phyloP scores from a whole-genome alignment of 805 yeast species.

The Danielia oregonensis region DNA sequence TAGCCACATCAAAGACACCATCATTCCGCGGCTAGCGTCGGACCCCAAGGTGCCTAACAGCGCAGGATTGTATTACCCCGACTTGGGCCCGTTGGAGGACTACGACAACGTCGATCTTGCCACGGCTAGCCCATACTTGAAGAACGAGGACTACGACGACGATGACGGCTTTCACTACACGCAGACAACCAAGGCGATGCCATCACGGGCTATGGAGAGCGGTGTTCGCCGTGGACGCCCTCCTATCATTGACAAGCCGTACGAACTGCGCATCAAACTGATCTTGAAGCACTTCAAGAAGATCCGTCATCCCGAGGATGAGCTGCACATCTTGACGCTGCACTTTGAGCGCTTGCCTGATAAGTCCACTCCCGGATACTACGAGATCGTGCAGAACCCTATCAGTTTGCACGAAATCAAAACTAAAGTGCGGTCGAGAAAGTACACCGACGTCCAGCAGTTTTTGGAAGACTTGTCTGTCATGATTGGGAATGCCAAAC shows the following conservation, averaged over 20 bases:
- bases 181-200: constrained; percentile 1
- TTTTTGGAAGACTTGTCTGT: constrained; percentile 74
- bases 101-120: constrained; percentile 10
- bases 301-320: constrained; percentile 50
- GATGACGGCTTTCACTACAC: constrained; percentile 8
- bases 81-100: constrained; percentile 57
- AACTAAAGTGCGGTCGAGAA: constrained; percentile 80
- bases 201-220: constrained; percentile 20
- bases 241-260: constrained; percentile 86
- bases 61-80: constrained; percentile 48
- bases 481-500: constrained; percentile 71
- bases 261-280: constrained; percentile 87
- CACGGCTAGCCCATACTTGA: constrained; percentile 10
- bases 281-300: constrained; percentile 79
- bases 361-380: constrained; percentile 52
- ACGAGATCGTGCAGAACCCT: constrained; percentile 52
- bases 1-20: constrained; percentile 41
- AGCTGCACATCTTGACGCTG: constrained; percentile 48
- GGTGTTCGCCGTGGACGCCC: constrained; percentile 85
- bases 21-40: constrained; percentile 46
- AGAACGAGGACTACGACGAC: constrained; percentile 15
- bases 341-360: constrained; percentile 84
- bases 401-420: constrained; percentile 70
- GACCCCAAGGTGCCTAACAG: constrained; percentile 36
- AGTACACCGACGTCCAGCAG: constrained; percentile 68